Base-by-base conservation (phyloP, 2,329 filamentous ascomycete genomes). In the Stachybotrys elegans region DNA sequence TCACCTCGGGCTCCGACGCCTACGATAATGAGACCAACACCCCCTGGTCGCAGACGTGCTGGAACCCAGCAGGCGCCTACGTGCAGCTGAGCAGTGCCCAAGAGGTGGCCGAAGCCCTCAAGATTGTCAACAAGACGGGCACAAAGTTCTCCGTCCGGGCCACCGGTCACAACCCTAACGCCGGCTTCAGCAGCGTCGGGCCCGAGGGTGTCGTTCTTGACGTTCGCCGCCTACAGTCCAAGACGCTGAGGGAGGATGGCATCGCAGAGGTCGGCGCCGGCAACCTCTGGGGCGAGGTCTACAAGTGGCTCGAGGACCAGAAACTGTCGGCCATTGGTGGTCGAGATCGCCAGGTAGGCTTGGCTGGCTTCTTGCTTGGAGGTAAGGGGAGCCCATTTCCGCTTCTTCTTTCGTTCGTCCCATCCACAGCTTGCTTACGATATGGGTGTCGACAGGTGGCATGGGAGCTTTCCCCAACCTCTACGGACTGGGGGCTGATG, bases 281-380 rank as follows among this genome's bases (percentile, higher is more conserved):
- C 17, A 35, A 43, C n/a, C 25, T 19, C 11, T 43, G 41, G 41
- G 41, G 41, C 5, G 29, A 43, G 13, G 31, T 43, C 5, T 43
- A 43, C 19, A 17, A n/a, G 8, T 43, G 41, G 41, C 31, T 43
- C 6, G 29, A 43, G 21, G 41, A 20, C 6, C 19, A 43, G 11
- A 16, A 19, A 17, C 22, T 14, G 11, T 27, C 22, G 13, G 38
- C 38, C 7, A 23, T 40, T 17, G 38, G 38, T 17, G 38, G 38
- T 16, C 5, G 38, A 20, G 38, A 40, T 40, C 8, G 23, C 16
- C 38, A 40, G 22, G 38, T 40, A 7, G 38, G 38, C n/a, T 11
- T 40, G 22, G 22, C 38, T 29, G 38, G 38, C 4, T 40, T 40
- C 23, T 23, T 40, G 5, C 38, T 40, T 17, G 38, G 38, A 17